Evolutionary conservation across 2,329 filamentous ascomycete genomes (phyloP), one percentile per base, ranked within the genome.

Genomic region (Xylariaceae sp.): DNA sequence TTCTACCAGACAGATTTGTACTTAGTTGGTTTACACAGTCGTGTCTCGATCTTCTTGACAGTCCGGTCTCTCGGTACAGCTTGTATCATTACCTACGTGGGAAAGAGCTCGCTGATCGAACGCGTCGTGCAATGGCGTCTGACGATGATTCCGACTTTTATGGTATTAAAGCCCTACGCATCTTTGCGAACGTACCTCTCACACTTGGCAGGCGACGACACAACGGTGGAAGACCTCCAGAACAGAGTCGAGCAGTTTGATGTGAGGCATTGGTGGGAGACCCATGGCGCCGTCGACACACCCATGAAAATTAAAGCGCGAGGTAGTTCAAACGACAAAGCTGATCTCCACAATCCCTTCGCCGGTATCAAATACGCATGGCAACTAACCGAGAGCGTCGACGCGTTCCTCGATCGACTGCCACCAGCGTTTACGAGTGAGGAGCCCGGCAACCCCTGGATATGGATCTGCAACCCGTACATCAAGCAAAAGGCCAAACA

Each of bases 391-490:
- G 88, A 92, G 64, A 79, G 79, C 0, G 71, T 88, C 1, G 69
- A 80, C 7, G 77, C 79, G 1, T 95, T 96, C 60, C 69, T 94
- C 2, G 54, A 71, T 9, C 83, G 89, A 9, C 74, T 92, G 0
- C 86, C 87, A 0, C 88, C 90, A 0, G 77, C 79, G 3, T 86
- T 79, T 1, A 88, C 84, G 1, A 68, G 74, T 2, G 66, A 71
- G 3, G 69, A 67, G 1, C 62, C 62, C 0, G 60, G 71, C 0
- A 75, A 78, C 2, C 79, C 79, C 0, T 94, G 89, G 87, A 89
- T 96, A 44, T 90, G 80, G 73, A 80, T 88, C 40, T 79, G 78
- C 47, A 90, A 90, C 66, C 87, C 86, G 0, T 79, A 79, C 62
- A 74, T 73, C 54, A 63, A 66, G 3, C 68, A 69, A 5, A 69